These are phyloP conservation scores for Ustilago curta DNA, from an alignment of 1,284 basidiomycete species.

Conservation along the genomic window DNA sequence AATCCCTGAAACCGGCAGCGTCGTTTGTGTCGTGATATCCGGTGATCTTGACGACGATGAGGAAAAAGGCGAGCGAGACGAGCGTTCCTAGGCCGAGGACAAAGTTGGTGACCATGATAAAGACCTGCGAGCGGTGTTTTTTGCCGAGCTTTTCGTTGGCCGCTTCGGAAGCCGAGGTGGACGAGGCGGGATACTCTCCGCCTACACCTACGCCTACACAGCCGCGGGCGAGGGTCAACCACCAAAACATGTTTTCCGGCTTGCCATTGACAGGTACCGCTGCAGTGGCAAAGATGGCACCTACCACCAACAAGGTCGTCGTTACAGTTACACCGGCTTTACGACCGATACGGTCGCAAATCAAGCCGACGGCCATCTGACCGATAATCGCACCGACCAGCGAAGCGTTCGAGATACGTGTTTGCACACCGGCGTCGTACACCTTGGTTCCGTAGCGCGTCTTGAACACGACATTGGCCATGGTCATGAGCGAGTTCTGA, in stretches of 20 bases:
- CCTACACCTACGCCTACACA: conserved; percentile 80
- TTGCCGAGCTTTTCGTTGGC: conserved; percentile 78
- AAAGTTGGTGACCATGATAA: conserved; percentile 80
- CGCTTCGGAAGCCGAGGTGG: conserved; percentile 77
- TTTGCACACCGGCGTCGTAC: conserved; percentile 77
- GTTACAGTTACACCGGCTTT: conserved; percentile 71
- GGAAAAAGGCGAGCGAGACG: conserved; percentile 78
- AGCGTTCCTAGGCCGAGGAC: conserved; percentile 72
- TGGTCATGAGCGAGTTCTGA: conserved; percentile 72
- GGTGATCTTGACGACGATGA: conserved; percentile 76
- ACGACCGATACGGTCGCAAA: conserved; percentile 78
- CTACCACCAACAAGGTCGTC: conserved; percentile 78
- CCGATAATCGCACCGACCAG: conserved; percentile 79
- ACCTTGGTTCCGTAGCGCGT: conserved; percentile 67
- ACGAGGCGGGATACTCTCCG: conserved; percentile 82
- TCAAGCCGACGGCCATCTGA: conserved; percentile 76
- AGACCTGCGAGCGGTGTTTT: conserved; percentile 77
- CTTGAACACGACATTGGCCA: conserved; percentile 59
- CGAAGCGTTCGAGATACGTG: conserved; percentile 79
- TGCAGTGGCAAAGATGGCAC: conserved; percentile 79
- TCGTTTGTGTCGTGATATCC: conserved; percentile 35
- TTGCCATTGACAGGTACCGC: conserved; percentile 76
- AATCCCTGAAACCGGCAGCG: conserved; percentile 74
- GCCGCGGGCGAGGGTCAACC: conserved; percentile 79
- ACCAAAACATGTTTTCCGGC: conserved; percentile 78